Conservation (phyloP, 768 basidiomycete genomes). For the Russula olivacea region DNA sequence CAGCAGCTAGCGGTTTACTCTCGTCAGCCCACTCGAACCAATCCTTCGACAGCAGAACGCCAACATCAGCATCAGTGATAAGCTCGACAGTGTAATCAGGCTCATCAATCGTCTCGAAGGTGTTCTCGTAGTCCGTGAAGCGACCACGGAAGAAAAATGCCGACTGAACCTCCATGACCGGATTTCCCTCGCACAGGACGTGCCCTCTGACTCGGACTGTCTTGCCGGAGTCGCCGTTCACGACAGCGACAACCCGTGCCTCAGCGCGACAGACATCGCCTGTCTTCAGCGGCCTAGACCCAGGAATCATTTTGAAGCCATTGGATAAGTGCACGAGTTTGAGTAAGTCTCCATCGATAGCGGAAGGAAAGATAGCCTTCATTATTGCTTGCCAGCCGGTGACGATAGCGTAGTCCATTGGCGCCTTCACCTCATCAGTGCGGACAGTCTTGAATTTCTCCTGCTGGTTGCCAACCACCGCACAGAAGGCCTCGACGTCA, state of each 20-base stretch:
- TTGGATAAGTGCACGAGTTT: slow-evolving; percentile 97
- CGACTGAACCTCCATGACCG: slow-evolving; percentile 89
- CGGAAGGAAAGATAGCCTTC: slow-evolving; percentile 90
- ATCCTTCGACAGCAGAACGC: slow-evolving; percentile 90
- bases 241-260: slow-evolving; percentile 83
- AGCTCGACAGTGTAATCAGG: slow-evolving; percentile 80
- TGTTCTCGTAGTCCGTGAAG: slow-evolving; percentile 91
- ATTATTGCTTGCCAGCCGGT: slow-evolving; percentile 99
- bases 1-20: slow-evolving; percentile 65
- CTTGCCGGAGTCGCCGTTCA: slow-evolving; percentile 89
- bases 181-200: slow-evolving; percentile 69
- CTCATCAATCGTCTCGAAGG: slow-evolving; percentile 89
- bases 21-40: slow-evolving; percentile 97
- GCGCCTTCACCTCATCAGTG: slow-evolving; percentile 68
- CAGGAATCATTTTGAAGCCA: slow-evolving; percentile 85
- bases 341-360: slow-evolving; percentile 90
- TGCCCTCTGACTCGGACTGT: slow-evolving; percentile 84
- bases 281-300: slow-evolving; percentile 65
- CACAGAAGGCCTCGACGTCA: slow-evolving; percentile 84
- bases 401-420: slow-evolving; percentile 99
- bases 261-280: slow-evolving; percentile 90
- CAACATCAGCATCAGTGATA: slow-evolving; percentile 71
- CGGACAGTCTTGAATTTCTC: slow-evolving; percentile 83
- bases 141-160: slow-evolving; percentile 95
- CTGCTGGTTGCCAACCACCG: slow-evolving; percentile 88